phyloP scores from a whole-genome alignment of 768 basidiomycete species.

The Suillus plorans region DNA sequence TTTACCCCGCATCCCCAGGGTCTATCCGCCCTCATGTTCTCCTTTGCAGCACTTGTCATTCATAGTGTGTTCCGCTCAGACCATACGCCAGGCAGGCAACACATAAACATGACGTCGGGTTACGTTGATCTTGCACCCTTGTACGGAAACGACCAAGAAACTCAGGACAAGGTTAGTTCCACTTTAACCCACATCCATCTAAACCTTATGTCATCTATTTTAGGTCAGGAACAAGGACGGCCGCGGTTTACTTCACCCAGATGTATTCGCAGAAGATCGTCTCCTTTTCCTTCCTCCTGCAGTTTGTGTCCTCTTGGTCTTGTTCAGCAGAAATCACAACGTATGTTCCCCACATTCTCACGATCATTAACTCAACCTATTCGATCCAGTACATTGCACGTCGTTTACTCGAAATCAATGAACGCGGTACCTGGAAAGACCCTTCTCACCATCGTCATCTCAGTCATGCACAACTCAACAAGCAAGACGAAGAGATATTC shows the following conservation, averaged over 20 bases:
- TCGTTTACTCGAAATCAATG: slow-evolving; percentile 79
- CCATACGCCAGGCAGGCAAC: slow-evolving; percentile 46
- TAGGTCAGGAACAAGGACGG: slow-evolving; percentile 50
- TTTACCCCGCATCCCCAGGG: slow-evolving; percentile 78
- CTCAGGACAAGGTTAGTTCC: slow-evolving; percentile 54
- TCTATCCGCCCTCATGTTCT: slow-evolving; percentile 76
- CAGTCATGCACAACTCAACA: slow-evolving; percentile 35
- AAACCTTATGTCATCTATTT: not conserved
- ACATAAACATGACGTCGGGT: slow-evolving; percentile 82
- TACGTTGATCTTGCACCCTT: slow-evolving; percentile 85
- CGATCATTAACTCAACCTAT: not conserved
- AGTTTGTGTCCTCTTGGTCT: slow-evolving; percentile 68
- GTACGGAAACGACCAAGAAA: slow-evolving; percentile 71
- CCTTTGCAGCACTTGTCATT: slow-evolving; percentile 80
- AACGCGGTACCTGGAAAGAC: slow-evolving; percentile 61
- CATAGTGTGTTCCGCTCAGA: slow-evolving; percentile 88
- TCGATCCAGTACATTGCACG: slow-evolving; percentile 67
- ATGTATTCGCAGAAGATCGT: slow-evolving; percentile 78
- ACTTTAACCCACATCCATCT: not conserved
- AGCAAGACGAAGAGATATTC: slow-evolving; percentile 80
- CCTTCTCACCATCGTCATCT: slow-evolving; percentile 45
- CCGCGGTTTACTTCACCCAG: slow-evolving; percentile 63
- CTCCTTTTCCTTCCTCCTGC: slow-evolving; percentile 79
- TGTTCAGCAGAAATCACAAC: slow-evolving; percentile 91
- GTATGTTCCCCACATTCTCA: slow-evolving; percentile 39